Percentiles rank a stretch among this genome's conserved stretches.
Evolutionary conservation across 306 rosid genomes (phyloP).

Genomic region (Potentilla sterilis): DNA sequence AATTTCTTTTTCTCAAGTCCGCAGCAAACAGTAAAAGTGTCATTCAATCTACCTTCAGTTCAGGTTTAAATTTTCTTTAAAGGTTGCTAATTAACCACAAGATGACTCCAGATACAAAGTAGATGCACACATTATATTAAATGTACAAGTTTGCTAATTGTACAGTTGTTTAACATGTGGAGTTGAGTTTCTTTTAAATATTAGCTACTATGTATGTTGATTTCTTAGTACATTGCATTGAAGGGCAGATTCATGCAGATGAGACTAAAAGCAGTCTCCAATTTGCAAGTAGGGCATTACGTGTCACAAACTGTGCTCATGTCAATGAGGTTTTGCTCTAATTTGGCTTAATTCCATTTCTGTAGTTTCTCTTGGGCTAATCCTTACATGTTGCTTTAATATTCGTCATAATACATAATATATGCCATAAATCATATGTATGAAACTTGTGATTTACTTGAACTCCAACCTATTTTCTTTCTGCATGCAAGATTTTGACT

Average conservation of each 20-base stretch:
- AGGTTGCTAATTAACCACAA: slow-evolving; percentile 5
- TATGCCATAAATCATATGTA: slow-evolving; percentile 8
- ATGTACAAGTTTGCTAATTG: too few species aligned
- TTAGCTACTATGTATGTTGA: neutral
- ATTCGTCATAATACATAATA: slow-evolving; percentile 16
- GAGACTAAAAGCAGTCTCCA: slow-evolving; percentile 98
- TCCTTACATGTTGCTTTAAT: slow-evolving; percentile 13
- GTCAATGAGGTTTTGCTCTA: slow-evolving; percentile 82
- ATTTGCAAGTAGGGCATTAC: slow-evolving; percentile 95
- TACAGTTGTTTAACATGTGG: neutral
- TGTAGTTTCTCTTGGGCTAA: slow-evolving; percentile 21
- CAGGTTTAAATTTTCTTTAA: neutral
- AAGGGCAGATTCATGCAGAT: slow-evolving; percentile 79
- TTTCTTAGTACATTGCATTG: slow-evolving; percentile 27
- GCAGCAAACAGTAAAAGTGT: neutral
- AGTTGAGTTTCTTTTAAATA: neutral
- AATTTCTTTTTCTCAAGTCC: neutral
- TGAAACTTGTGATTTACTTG: slow-evolving; percentile 2
- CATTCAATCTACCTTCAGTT: neutral
- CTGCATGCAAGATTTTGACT: slow-evolving; percentile 70
- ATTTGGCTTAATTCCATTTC: neutral
- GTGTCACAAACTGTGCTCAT: slow-evolving; percentile 89
- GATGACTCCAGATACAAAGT: neutral
- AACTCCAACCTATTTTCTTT: slow-evolving; percentile 21
- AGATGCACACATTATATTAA: neutral